Evolutionary conservation across 148 eudicot species (phyloP).

Genomic region (Rhododendron simsii): DNA sequence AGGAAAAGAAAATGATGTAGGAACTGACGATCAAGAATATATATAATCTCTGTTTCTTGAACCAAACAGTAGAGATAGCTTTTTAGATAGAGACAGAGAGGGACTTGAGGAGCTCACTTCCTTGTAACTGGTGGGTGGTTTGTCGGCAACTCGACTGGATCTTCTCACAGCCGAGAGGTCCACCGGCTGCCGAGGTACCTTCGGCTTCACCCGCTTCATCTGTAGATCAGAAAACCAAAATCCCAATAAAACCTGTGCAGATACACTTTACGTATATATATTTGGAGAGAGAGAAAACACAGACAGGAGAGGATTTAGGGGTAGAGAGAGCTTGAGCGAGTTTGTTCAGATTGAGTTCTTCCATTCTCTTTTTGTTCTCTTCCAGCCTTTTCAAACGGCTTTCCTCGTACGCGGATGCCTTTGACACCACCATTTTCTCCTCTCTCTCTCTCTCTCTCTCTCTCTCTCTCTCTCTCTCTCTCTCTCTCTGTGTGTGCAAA

Average conservation of each 20-base stretch:
- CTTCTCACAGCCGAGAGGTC: slow-evolving; percentile 38
- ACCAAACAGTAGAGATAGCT: background rate
- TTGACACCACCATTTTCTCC: slow-evolving; percentile 30
- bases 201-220: slow-evolving; percentile 35
- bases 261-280: background rate
- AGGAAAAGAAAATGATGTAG: too few species aligned
- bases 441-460: background rate
- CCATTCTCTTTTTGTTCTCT: slow-evolving; percentile 69
- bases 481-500: too few species aligned
- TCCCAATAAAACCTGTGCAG: background rate
- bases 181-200: slow-evolving; percentile 20
- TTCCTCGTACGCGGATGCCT: slow-evolving; percentile 41
- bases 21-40: too few species aligned
- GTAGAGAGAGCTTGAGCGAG: slow-evolving; percentile 34
- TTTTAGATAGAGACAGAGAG: background rate
- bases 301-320: slow-evolving; percentile 37
- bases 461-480: background rate
- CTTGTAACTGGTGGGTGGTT: slow-evolving; percentile 54
- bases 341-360: slow-evolving; percentile 55
- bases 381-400: slow-evolving; percentile 45
- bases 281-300: background rate
- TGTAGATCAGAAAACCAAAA: slow-evolving; percentile 8
- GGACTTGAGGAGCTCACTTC: slow-evolving; percentile 39
- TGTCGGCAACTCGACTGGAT: slow-evolving; percentile 55
- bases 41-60: background rate